A percentile compares a stretch with the other conserved stretches of the same genome.
Conservation (phyloP, 345 rosid genomes). For the Lumnitzera racemosa region DNA sequence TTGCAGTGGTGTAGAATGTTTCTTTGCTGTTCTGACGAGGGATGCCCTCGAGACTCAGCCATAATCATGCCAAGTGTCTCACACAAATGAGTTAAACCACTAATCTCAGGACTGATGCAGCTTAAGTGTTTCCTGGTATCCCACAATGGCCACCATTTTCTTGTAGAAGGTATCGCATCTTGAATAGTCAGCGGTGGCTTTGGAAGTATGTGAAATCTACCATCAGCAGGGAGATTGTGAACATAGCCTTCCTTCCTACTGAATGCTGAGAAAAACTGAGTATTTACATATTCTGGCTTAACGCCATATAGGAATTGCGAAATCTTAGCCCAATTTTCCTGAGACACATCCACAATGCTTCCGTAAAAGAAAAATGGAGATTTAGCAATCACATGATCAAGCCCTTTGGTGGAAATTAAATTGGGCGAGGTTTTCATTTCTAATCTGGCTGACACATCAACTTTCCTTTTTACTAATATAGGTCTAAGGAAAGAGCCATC, state of each 20-base stretch:
- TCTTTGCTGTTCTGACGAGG: conserved; percentile 47
- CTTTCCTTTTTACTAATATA: conserved; percentile 43
- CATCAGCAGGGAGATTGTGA: conserved; percentile 70
- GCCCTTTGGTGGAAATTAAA: conserved; percentile 35
- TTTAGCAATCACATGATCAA: conserved; percentile 37
- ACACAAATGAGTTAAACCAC: conserved; percentile 44
- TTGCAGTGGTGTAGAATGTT: conserved; percentile 51
- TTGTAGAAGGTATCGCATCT: conserved; percentile 55
- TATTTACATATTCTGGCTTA: conserved; percentile 64
- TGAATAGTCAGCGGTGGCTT: conserved; percentile 48
- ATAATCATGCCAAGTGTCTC: conserved; percentile 43
- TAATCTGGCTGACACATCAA: conserved; percentile 11
- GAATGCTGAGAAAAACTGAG: conserved; percentile 60
- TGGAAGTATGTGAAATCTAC: conserved; percentile 50
- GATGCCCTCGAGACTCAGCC: conserved; percentile 42
- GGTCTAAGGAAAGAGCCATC: conserved; percentile 33
- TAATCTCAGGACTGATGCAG: conserved; percentile 21
- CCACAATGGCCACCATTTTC: conserved; percentile 96
- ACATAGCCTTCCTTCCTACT: conserved; percentile 76
- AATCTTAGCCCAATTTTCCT: conserved; percentile 50
- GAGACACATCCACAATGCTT: conserved; percentile 38
- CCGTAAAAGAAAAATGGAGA: conserved; percentile 83
- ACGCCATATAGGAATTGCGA: conserved; percentile 52
- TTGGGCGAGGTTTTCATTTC: conserved; percentile 26
- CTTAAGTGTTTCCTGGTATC: conserved; percentile 74